Conservation (phyloP, 2,329 filamentous ascomycete genomes). For the Xylariaceae sp. region DNA sequence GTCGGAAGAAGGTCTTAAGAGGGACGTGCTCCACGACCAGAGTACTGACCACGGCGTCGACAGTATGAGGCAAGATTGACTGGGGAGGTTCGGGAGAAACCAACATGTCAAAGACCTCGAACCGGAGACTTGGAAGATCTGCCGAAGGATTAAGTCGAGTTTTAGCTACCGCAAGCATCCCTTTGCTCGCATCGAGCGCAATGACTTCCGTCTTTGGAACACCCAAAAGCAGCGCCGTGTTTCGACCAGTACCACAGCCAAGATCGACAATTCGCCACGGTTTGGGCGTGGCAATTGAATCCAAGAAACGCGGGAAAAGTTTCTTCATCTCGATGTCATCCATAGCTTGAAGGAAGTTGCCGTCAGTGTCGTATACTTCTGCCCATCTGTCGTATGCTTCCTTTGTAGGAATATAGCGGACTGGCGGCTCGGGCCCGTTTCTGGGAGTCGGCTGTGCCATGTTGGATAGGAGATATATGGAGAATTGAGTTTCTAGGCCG, state of each 20-base stretch:
- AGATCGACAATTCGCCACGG: constrained; percentile 52
- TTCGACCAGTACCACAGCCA: constrained; percentile 63
- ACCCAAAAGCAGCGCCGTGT: constrained; percentile 49
- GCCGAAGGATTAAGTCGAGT: constrained; percentile 27
- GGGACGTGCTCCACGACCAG: constrained; percentile 63
- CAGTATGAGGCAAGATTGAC: constrained; percentile 24
- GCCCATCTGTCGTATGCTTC: constrained; percentile 34
- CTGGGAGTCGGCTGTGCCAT: constrained; percentile 8
- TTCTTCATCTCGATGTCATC: constrained; percentile 53
- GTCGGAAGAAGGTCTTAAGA: constrained; percentile 45
- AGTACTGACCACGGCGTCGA: constrained; percentile 52
- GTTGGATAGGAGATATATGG: constrained; percentile 6
- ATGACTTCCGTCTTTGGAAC: constrained; percentile 38
- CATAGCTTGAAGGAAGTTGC: constrained; percentile 62
- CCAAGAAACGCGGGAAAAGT: constrained; percentile 47
- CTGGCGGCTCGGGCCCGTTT: constrained; percentile 12
- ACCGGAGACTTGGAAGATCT: constrained; percentile 5
- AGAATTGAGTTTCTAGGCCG: too few relatives aligned
- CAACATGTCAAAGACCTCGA: constrained; percentile 38
- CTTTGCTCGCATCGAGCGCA: constrained; percentile 52
- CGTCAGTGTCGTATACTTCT: constrained; percentile 58
- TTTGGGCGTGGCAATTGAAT: constrained; percentile 24
- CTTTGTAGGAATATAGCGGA: constrained; percentile 32
- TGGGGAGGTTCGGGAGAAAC: constrained; percentile 21
- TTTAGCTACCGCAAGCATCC: constrained; percentile 54